These are phyloP conservation scores for Sporothrix brunneoviolacea DNA, from an alignment of 2,329 filamentous ascomycete genomes.

Conservation along the genomic window DNA sequence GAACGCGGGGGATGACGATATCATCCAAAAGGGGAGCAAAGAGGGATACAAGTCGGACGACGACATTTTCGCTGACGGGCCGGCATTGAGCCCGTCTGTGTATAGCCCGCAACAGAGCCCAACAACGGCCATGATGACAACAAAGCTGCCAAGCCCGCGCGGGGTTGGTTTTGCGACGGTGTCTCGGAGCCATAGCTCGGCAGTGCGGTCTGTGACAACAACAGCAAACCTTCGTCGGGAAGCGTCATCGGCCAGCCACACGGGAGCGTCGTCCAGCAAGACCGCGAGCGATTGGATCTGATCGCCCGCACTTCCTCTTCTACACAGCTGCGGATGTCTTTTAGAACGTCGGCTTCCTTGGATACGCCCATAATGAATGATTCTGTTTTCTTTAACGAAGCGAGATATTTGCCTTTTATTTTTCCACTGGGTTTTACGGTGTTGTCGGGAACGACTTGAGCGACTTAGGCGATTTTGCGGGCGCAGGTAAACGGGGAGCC, in stretches of 20 bases:
- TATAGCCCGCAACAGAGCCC: constrained; percentile 38
- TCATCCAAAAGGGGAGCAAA: constrained; percentile 13
- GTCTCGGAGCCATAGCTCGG: constrained; percentile 19
- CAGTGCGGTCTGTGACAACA: not conserved
- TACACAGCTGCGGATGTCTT: not conserved
- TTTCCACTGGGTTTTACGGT: no score
- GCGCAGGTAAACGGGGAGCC: no score
- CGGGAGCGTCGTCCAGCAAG: constrained; percentile 4
- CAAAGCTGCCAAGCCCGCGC: constrained; percentile 34
- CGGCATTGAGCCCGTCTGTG: constrained; percentile 44
- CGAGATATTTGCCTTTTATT: no score
- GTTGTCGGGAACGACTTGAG: no score
- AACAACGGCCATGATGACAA: constrained; percentile 29
- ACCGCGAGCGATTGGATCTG: constrained; percentile 18
- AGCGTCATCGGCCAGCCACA: constrained; percentile 8
- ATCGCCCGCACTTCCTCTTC: not conserved
- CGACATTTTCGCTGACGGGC: constrained; percentile 11
- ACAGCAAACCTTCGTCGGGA: constrained; percentile 2
- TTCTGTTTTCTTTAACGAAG: no score
- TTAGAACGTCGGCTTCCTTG: no score
- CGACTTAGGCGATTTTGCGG: no score
- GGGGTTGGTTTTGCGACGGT: constrained; percentile 36
- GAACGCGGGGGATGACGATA: constrained; percentile 9
- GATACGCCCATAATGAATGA: no score
- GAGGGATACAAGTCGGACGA: constrained; percentile 21